A percentile compares a stretch with the other conserved stretches of the same genome.
phyloP scores from a whole-genome alignment of 129 eudicot genomes.

The Arctium lappa region DNA sequence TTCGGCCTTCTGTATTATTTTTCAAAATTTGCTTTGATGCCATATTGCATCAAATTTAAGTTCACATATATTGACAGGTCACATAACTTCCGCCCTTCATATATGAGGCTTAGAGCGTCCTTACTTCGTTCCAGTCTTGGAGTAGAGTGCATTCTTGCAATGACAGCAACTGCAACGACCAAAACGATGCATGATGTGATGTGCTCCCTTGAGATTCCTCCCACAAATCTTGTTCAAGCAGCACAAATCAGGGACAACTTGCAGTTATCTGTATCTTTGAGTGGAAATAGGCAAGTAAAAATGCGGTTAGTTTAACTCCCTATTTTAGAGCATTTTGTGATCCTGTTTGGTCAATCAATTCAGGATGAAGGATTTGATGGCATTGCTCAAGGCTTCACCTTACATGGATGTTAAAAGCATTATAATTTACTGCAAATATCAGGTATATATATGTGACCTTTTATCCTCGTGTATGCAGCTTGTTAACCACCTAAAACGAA shows the following conservation, averaged over 20 bases:
- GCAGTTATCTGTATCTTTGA: slow-evolving; percentile 73
- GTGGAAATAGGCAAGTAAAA: slow-evolving; percentile 66
- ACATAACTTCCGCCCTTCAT: slow-evolving; percentile 98
- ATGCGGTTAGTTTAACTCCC: background rate
- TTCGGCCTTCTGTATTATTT: background rate
- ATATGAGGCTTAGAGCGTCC: slow-evolving; percentile 97
- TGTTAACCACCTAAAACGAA: background rate
- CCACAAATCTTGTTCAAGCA: slow-evolving; percentile 60
- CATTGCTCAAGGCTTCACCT: slow-evolving; percentile 67
- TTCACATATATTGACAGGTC: slow-evolving; percentile 55
- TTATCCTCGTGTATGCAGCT: background rate
- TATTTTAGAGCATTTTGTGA: background rate
- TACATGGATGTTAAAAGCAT: slow-evolving; percentile 77
- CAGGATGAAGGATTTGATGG: slow-evolving; percentile 83
- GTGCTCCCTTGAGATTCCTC: slow-evolving; percentile 79
- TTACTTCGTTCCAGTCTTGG: slow-evolving; percentile 61
- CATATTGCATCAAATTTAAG: background rate
- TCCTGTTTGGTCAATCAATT: slow-evolving; percentile 5
- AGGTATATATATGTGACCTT: slow-evolving; percentile 42
- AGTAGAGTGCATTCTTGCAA: slow-evolving; percentile 79
- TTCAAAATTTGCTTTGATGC: background rate
- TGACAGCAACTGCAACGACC: slow-evolving; percentile 98
- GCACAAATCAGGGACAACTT: slow-evolving; percentile 72
- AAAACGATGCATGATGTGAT: slow-evolving; percentile 71
- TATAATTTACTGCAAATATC: slow-evolving; percentile 92